Conservation (phyloP, 1,284 basidiomycete species). For the Apiotrichum gracile region DNA sequence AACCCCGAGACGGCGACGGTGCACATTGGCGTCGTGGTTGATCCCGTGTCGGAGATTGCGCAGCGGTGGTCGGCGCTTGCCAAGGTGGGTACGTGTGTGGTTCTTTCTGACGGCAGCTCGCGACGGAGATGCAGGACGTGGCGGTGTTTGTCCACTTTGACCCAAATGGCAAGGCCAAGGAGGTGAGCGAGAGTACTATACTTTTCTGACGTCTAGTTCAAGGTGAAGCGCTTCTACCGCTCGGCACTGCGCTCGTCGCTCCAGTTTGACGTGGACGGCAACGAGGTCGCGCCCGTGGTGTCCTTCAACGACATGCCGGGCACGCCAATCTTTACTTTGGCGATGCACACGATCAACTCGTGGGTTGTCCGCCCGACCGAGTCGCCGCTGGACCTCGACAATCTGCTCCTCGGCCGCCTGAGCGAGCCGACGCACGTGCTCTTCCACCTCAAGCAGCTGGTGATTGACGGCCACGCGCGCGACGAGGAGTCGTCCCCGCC, state of each 20-base stretch:
- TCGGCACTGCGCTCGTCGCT: constrained; percentile 61
- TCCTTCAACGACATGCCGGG: constrained; percentile 51
- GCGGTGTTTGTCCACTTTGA: constrained; percentile 70
- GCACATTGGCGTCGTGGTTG: constrained; percentile 68
- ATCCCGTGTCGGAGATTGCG: constrained; percentile 77
- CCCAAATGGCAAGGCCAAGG: constrained; percentile 56
- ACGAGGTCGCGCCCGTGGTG: constrained; percentile 48
- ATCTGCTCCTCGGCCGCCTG: constrained; percentile 72
- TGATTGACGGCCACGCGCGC: constrained; percentile 88
- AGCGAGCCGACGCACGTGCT: constrained; percentile 59
- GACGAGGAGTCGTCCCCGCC: constrained; percentile 64
- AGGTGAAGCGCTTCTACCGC: constrained; percentile 90
- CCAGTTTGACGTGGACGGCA: constrained; percentile 60
- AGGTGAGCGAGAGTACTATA: constrained; percentile 53
- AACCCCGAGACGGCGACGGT: constrained; percentile 62
- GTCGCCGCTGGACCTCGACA: constrained; percentile 90
- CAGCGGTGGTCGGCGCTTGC: constrained; percentile 78
- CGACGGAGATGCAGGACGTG: constrained; percentile 50
- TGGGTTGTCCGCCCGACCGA: constrained; percentile 89
- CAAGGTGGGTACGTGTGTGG: constrained; percentile 51
- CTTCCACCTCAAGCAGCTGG: constrained; percentile 83
- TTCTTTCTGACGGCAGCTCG: constrained; percentile 36
- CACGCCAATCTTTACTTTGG: constrained; percentile 78
- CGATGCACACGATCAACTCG: constrained; percentile 78
- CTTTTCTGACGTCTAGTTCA: constrained; percentile 54